These are phyloP conservation scores for Actinomucor elegans DNA, from an alignment of 371 early-diverging fungal species.

Conservation along the genomic window DNA sequence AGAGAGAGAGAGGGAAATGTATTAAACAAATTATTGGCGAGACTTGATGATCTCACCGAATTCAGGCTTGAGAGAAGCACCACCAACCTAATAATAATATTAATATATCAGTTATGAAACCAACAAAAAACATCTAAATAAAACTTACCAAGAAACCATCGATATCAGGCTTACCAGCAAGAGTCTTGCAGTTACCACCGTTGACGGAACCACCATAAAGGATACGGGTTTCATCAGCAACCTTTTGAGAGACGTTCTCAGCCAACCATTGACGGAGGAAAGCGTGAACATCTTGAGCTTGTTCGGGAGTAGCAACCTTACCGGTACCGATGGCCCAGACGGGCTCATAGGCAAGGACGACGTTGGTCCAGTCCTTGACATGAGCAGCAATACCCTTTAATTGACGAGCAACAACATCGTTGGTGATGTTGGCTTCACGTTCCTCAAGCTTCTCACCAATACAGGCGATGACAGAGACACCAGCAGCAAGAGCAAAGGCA, in stretches of 20 bases:
- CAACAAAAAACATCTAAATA: background rate
- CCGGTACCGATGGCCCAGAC: constrained; percentile 99
- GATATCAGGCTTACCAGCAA: constrained; percentile 79
- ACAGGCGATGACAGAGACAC: constrained; percentile 96
- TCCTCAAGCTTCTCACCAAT: constrained; percentile 96
- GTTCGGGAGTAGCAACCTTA: constrained; percentile 94
- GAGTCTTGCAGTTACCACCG: constrained; percentile 69
- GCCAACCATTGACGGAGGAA: constrained; percentile 88
- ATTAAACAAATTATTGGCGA: constrained; percentile 29
- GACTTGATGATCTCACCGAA: constrained; percentile 74
- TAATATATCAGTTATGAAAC: background rate
- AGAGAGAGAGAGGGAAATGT: background rate
- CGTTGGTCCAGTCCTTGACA: constrained; percentile 82
- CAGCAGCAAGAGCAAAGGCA: constrained; percentile 83
- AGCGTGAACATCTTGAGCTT: constrained; percentile 96
- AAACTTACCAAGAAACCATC: constrained; percentile 94
- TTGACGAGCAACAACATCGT: constrained; percentile 89
- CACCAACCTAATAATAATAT: constrained; percentile 71
- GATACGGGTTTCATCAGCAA: constrained; percentile 89
- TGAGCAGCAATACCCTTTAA: constrained; percentile 77
- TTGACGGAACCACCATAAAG: constrained; percentile 95
- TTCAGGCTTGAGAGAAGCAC: constrained; percentile 94
- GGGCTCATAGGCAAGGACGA: constrained; percentile 99
- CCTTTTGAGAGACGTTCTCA: constrained; percentile 77
- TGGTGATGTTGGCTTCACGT: constrained; percentile 87